Evolutionary conservation across 2,329 filamentous ascomycete species (phyloP).

Genomic region (Cladosporium sp.): DNA sequence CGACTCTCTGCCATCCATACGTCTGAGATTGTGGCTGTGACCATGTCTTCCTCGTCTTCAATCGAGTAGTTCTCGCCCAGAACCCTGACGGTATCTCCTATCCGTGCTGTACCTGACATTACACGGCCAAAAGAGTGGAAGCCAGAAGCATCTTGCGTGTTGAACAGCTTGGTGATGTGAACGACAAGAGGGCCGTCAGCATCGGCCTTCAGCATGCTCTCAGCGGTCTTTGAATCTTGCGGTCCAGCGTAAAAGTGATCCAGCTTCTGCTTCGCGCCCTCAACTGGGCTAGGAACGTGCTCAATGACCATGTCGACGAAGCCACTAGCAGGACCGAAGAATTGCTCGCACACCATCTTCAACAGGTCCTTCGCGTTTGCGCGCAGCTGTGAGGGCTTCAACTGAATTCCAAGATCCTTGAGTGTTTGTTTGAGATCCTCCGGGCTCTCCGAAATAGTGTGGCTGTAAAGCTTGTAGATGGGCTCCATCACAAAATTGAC

Average conservation of each 20-base stretch:
- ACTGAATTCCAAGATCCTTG: constrained; percentile 67
- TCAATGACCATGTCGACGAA: constrained; percentile 94
- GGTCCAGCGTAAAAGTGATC: constrained; percentile 90
- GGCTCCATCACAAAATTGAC: constrained; percentile 93
- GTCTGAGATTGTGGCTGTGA: constrained; percentile 71
- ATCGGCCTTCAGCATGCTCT: constrained; percentile 74
- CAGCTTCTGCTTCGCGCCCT: constrained; percentile 69
- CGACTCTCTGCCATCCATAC: constrained; percentile 88
- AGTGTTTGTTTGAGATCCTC: constrained; percentile 76
- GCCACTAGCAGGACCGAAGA: constrained; percentile 82
- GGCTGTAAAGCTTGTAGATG: constrained; percentile 94
- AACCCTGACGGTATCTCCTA: constrained; percentile 78
- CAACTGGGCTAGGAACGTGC: constrained; percentile 80
- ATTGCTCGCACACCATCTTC: constrained; percentile 85
- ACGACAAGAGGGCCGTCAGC: constrained; percentile 88
- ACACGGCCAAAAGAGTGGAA: constrained; percentile 90
- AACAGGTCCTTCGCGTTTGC: constrained; percentile 83
- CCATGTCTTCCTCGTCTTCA: constrained; percentile 98
- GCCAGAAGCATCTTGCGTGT: constrained; percentile 77
- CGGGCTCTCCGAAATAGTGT: constrained; percentile 86
- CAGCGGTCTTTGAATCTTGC: constrained; percentile 70
- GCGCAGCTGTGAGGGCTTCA: constrained; percentile 91
- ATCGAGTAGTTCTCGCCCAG: constrained; percentile 93
- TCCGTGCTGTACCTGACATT: constrained; percentile 81
- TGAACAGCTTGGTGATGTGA: constrained; percentile 90